Evolutionary conservation across 1,139 yeast genomes (phyloP).

Genomic region (Blastobotrys ciferrii): DNA sequence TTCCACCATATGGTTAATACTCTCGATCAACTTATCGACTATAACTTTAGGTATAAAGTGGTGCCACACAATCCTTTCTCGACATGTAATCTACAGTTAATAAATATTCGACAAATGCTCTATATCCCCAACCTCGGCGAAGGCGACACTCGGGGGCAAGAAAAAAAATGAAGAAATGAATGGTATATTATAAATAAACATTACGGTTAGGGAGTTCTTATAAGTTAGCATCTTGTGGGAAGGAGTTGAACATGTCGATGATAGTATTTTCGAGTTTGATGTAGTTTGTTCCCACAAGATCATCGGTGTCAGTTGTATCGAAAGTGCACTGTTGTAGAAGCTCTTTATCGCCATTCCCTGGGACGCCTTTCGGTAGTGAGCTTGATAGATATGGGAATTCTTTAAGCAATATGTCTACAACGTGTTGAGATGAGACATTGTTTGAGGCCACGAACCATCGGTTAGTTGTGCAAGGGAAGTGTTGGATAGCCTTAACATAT

Average conservation of each 20-base stretch:
- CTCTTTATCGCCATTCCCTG: slow-evolving; percentile 25
- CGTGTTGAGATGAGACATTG: slow-evolving; percentile 27
- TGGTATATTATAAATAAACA: not conserved
- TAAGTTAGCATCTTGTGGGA: not conserved
- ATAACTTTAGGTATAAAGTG: too few species aligned
- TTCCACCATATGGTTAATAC: too few species aligned
- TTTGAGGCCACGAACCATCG: slow-evolving; percentile 28
- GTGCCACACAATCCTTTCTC: too few species aligned
- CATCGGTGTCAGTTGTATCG: slow-evolving; percentile 23
- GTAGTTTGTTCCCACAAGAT: slow-evolving; percentile 20
- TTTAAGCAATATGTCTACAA: slow-evolving; percentile 24
- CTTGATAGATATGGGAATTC: slow-evolving; percentile 18
- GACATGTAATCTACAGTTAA: too few species aligned
- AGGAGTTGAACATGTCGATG: slow-evolving; percentile 10
- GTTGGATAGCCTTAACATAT: slow-evolving; percentile 23
- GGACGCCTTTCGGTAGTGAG: slow-evolving; percentile 20
- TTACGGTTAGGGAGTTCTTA: not conserved
- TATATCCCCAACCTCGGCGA: too few species aligned
- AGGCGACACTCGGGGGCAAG: too few species aligned
- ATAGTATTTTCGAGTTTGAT: slow-evolving; percentile 22
- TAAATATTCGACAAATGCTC: too few species aligned
- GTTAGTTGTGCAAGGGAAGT: slow-evolving; percentile 23
- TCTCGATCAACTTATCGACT: too few species aligned
- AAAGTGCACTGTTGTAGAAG: slow-evolving; percentile 26
- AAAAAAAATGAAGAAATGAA: too few species aligned